phyloP scores from a whole-genome alignment of 306 rosid genomes.

The Fagus sylvatica region DNA sequence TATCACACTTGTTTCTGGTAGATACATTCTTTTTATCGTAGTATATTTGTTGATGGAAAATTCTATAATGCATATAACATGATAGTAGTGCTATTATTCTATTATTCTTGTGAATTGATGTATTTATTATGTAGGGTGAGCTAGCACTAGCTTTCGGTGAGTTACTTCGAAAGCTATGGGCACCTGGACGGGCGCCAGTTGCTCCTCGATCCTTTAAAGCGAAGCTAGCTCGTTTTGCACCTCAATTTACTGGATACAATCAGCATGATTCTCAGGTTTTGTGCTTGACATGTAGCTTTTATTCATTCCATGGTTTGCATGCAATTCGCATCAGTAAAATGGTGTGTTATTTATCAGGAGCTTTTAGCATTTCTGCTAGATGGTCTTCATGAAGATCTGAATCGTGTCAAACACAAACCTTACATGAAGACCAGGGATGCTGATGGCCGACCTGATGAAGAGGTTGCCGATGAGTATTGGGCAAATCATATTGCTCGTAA shows the following conservation, averaged over 20 bases:
- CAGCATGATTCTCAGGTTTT: slow-evolving; percentile 99
- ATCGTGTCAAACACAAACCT: slow-evolving; percentile 94
- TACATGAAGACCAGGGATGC: slow-evolving; percentile 94
- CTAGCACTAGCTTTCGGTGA: slow-evolving; percentile 97
- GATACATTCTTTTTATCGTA: not conserved
- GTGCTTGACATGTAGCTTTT: slow-evolving; percentile 11
- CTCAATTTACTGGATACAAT: slow-evolving; percentile 97
- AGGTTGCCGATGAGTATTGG: slow-evolving; percentile 98
- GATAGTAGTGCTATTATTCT: not conserved
- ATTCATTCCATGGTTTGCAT: slow-evolving; percentile 5
- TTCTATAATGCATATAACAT: not conserved
- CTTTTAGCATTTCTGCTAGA: slow-evolving; percentile 96
- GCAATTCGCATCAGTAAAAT: slow-evolving; percentile 29
- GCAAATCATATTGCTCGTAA: slow-evolving; percentile 97
- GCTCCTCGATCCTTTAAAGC: slow-evolving; percentile 94
- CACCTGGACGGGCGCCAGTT: slow-evolving; percentile 88
- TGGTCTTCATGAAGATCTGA: slow-evolving; percentile 98
- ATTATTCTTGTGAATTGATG: slow-evolving; percentile 21
- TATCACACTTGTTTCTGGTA: not conserved
- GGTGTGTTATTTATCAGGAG: slow-evolving; percentile 60
- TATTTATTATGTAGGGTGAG: slow-evolving; percentile 66
- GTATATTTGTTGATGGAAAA: not conserved
- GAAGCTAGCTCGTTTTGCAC: slow-evolving; percentile 98
- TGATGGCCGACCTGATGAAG: slow-evolving; percentile 98
- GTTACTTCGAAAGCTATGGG: slow-evolving; percentile 93